These are phyloP conservation scores for Juglanconis sp. DNA, from an alignment of 2,329 filamentous ascomycete species.

Conservation along the genomic window DNA sequence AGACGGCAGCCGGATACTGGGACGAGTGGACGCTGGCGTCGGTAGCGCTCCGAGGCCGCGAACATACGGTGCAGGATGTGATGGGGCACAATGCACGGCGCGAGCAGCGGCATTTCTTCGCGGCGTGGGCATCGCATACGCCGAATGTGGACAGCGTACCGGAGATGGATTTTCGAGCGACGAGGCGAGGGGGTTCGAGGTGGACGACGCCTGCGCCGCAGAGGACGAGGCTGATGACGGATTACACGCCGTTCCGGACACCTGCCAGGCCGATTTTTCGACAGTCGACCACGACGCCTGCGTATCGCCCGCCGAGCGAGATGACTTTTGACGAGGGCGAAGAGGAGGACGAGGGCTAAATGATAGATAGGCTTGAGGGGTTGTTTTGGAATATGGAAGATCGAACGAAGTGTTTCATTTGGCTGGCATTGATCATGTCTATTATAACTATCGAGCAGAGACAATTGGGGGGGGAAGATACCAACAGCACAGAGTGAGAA, in stretches of 20 bases:
- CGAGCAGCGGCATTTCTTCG: constrained; percentile 20
- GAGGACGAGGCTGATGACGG: constrained; percentile 11
- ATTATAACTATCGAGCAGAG: constrained; percentile 10
- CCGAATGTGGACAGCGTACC: constrained; percentile 20
- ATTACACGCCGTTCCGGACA: constrained; percentile 16
- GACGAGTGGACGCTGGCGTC: constrained; percentile 26
- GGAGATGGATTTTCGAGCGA: constrained; percentile 18
- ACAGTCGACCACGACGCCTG: constrained; percentile 14
- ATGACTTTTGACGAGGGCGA: constrained; percentile 16
- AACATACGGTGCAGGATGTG: constrained; percentile 23
- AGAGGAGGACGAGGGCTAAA: not conserved
- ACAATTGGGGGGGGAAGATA: not conserved
- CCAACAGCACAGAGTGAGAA: not conserved
- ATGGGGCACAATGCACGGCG: constrained; percentile 23
- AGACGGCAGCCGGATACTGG: constrained; percentile 21
- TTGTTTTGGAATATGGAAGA: not conserved
- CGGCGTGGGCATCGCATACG: constrained; percentile 24
- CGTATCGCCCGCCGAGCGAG: constrained; percentile 16
- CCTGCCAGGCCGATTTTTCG: constrained; percentile 13
- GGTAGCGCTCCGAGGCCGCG: constrained; percentile 22
- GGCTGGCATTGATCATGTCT: constrained; percentile 7
- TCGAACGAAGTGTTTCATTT: not conserved
- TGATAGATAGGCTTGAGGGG: not conserved
- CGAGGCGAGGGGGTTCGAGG: constrained; percentile 13
- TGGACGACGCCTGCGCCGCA: constrained; percentile 17